A percentile compares a stretch with the other conserved stretches of the same genome.
Evolutionary conservation across 805 yeast genomes (phyloP).

Genomic region (Wickerhamomyces strasburgensis): DNA sequence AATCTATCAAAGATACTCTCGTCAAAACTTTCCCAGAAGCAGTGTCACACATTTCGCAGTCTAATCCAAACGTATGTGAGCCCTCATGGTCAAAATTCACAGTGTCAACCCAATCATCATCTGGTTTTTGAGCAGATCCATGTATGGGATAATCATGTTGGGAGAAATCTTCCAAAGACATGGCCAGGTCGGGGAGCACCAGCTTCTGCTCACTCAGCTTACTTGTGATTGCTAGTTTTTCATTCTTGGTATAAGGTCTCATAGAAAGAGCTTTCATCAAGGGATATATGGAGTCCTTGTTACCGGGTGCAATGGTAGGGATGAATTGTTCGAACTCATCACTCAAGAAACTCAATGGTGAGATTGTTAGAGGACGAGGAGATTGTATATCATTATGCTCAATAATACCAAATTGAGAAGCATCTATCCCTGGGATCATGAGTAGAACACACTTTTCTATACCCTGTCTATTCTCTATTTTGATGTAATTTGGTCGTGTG

Average conservation of each 20-base stretch:
- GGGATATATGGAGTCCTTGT: slow-evolving; percentile 49
- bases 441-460: slow-evolving; percentile 54
- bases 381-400: neutral
- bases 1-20: slow-evolving; percentile 69
- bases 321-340: slow-evolving; percentile 37
- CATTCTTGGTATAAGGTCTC: slow-evolving; percentile 53
- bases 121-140: slow-evolving; percentile 27
- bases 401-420: slow-evolving; percentile 38
- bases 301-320: slow-evolving; percentile 64
- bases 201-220: slow-evolving; percentile 30
- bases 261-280: slow-evolving; percentile 50
- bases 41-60: slow-evolving; percentile 89
- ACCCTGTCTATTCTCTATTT: slow-evolving; percentile 40
- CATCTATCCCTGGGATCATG: slow-evolving; percentile 60
- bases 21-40: slow-evolving; percentile 63
- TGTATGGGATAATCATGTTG: slow-evolving; percentile 61
- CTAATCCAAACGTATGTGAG: slow-evolving; percentile 70
- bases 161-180: slow-evolving; percentile 44
- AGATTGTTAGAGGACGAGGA: neutral
- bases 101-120: slow-evolving; percentile 52
- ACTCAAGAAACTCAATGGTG: slow-evolving; percentile 26
- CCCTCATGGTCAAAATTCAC: slow-evolving; percentile 47
- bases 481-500: slow-evolving; percentile 42
- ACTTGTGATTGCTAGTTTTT: slow-evolving; percentile 37
- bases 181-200: slow-evolving; percentile 47